Evolutionary conservation across 2,329 filamentous ascomycete genomes (phyloP), one percentile per base, ranked within the genome.

Genomic region (Coleophoma eucalyptorum): DNA sequence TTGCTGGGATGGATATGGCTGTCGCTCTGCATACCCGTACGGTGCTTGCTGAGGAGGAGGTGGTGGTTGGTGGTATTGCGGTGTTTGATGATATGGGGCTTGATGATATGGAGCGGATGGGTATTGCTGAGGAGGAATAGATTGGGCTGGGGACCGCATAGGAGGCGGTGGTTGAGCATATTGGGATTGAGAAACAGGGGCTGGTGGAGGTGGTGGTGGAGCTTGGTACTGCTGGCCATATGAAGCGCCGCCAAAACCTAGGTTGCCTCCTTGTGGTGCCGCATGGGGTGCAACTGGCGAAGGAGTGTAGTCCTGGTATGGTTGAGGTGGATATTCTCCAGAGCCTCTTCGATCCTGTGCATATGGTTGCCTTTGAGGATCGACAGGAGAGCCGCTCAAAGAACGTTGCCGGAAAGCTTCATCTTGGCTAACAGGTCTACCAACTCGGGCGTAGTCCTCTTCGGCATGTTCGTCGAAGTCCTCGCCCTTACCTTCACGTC

Each of bases 401-500:
- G 83, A 86, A 42, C 83, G 77, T 4, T 78, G 78, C 18, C 81
- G 80, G 10, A 54, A 55, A 5, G 53, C 49, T 33, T 55, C 55
- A 37, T 50, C 47, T 54, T 42, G 62, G 55, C 15, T 65, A 8
- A 52, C 52, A 13, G 59, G 57, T 33, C 63, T 69, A 37, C 69
- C 65, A 50, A 67, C 64, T 18, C 69, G 65, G 15, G 61, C 48
- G 53, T 81, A 86, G 6, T 81, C 79, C n/a, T 89, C 84, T 19
- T 87, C 83, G 58, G 83, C 51, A 5, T 74, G 72, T 46, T 74
- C 75, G 13, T 73, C 71, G 44, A 65, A 69, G 44, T 74, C 72
- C 42, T 72, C 71, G 45, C 76, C 72, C 71, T 93, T 92, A 54
- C 80, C 80, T 53, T 90, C 88, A 35, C 90, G 84, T 64, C 90